Conservation (phyloP, 148 eudicot species). For the Heliamphora exappendiculata region DNA sequence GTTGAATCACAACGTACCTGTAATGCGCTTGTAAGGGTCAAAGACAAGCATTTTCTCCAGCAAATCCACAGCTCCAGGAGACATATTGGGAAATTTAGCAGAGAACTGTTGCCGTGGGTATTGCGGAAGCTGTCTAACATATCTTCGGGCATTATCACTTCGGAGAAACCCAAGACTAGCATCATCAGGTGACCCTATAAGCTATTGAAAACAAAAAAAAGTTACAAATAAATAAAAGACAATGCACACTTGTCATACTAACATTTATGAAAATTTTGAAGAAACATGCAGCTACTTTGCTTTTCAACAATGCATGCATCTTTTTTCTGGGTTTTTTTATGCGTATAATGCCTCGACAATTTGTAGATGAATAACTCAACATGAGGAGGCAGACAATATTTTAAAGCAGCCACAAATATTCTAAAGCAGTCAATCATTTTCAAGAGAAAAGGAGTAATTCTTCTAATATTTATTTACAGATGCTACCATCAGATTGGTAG, state of each 20-base stretch:
- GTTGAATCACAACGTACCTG: constrained; percentile 48
- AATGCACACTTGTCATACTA: constrained; percentile 2
- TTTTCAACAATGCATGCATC: too few species aligned
- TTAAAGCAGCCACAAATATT: too few species aligned
- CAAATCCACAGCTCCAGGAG: constrained; percentile 77
- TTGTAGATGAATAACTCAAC: not conserved
- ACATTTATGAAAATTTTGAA: not conserved
- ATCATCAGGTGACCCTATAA: constrained; percentile 91
- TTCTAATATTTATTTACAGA: too few species aligned
- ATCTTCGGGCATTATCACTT: constrained; percentile 81
- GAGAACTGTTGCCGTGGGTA: constrained; percentile 70
- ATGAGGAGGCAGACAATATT: not conserved
- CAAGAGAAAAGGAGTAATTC: not conserved
- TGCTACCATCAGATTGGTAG: not conserved
- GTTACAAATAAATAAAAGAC: too few species aligned
- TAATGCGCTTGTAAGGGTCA: constrained; percentile 83
- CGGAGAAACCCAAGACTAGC: constrained; percentile 76
- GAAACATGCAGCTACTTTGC: not conserved
- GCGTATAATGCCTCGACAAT: not conserved
- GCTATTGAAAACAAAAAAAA: constrained; percentile 43
- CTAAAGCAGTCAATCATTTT: not conserved
- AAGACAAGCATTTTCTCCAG: constrained; percentile 90
- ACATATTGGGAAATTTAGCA: constrained; percentile 57
- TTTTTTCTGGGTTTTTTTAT: not conserved
- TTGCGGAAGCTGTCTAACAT: constrained; percentile 81